phyloP scores from a whole-genome alignment of 495 filamentous ascomycete genomes.

The Collariella sp. region DNA sequence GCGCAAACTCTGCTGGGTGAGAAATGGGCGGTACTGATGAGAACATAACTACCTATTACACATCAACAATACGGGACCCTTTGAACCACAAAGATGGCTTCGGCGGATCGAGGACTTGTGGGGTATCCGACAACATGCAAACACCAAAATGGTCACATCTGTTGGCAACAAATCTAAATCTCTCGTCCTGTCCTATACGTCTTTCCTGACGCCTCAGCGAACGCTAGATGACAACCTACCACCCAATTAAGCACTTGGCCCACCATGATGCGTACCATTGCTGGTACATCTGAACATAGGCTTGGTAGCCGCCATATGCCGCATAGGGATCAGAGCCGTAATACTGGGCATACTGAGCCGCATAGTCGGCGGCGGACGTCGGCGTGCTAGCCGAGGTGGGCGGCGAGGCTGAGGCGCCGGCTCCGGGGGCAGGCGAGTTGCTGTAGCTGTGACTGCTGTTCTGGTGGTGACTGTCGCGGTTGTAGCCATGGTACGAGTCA shows the following conservation, averaged over 20 bases:
- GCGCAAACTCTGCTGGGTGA: no score
- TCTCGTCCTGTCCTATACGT: no score
- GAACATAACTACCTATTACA: no score
- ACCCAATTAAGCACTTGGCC: not conserved
- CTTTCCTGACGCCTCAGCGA: not conserved
- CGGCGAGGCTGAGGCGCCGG: slow-evolving; percentile 27
- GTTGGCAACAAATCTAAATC: no score
- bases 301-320: slow-evolving; percentile 76
- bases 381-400: slow-evolving; percentile 29
- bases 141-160: no score
- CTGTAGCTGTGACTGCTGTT: slow-evolving; percentile 28
- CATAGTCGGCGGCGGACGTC: slow-evolving; percentile 48
- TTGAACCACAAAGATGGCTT: no score
- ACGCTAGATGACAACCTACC: not conserved
- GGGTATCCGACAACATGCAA: no score
- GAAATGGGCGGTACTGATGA: no score
- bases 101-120: no score
- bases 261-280: slow-evolving; percentile 44
- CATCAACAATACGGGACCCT: no score
- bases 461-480: slow-evolving; percentile 31
- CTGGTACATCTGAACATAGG: slow-evolving; percentile 65
- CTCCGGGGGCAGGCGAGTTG: slow-evolving; percentile 32
- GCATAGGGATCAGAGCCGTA: slow-evolving; percentile 81
- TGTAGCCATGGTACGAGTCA: slow-evolving; percentile 35
- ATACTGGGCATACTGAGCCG: slow-evolving; percentile 79